A percentile compares a stretch with the other conserved stretches of the same genome.
These are phyloP conservation scores for Backusella luteola DNA, from an alignment of 192 early-diverging fungal species.

Conservation along the genomic window DNA sequence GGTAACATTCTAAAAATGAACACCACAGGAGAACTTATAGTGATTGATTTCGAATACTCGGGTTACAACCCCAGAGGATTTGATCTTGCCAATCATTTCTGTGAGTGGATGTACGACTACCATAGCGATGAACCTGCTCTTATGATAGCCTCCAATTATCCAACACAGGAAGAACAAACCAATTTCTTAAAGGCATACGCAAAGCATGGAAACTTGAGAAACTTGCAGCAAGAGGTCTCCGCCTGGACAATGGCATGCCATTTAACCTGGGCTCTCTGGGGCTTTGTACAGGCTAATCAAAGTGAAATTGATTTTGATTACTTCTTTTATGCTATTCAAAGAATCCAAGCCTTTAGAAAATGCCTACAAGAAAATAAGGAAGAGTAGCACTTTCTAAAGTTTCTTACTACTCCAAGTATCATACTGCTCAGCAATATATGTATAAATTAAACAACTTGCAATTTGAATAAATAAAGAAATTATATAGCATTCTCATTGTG, in stretches of 20 bases:
- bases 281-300: constrained; percentile 69
- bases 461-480: too few species aligned
- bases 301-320: constrained; percentile 83
- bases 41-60: constrained; percentile 83
- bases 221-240: constrained; percentile 28
- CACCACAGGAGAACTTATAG: constrained; percentile 57
- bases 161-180: constrained; percentile 53
- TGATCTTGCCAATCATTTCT: constrained; percentile 84
- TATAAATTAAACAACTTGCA: too few species aligned
- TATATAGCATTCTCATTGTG: too few species aligned
- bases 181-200: constrained; percentile 65
- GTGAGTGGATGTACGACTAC: constrained; percentile 86
- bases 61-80: constrained; percentile 78
- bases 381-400: neutral
- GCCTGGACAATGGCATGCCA: constrained; percentile 54
- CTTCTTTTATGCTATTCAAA: constrained; percentile 60
- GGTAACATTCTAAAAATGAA: constrained; percentile 79
- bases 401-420: neutral
- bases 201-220: constrained; percentile 14
- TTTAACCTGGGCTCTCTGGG: constrained; percentile 80
- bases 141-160: constrained; percentile 48
- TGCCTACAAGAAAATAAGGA: neutral
- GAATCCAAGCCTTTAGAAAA: constrained; percentile 46
- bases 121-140: constrained; percentile 48
- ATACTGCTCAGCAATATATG: too few species aligned